Evolutionary conservation across 768 basidiomycete genomes (phyloP).

Genomic region (Clavulina sp.): DNA sequence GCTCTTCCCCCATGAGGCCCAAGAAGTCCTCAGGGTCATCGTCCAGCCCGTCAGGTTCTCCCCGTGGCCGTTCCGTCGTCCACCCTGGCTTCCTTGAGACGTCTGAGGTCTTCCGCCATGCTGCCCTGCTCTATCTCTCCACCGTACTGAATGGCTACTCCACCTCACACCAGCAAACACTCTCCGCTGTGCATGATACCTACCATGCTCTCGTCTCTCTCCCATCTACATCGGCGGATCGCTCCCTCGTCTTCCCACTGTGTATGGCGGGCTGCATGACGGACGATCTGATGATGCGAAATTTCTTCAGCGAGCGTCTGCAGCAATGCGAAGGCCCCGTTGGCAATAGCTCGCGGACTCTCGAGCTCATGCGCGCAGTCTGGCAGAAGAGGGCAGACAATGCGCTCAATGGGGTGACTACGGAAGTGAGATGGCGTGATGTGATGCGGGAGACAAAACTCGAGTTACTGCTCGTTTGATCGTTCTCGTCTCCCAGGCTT

Average conservation of each 20-base stretch:
- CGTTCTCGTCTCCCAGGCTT: too few species aligned
- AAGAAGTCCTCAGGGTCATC: too few species aligned
- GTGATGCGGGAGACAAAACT: constrained; percentile 10
- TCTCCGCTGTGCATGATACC: constrained; percentile 49
- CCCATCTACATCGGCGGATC: constrained; percentile 35
- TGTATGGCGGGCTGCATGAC: constrained; percentile 60
- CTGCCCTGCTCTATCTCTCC: constrained; percentile 57
- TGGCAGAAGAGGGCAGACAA: constrained; percentile 8
- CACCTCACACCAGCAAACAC: constrained; percentile 24
- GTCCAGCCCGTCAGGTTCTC: background rate
- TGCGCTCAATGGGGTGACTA: background rate
- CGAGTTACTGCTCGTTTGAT: background rate
- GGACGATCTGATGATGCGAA: constrained; percentile 25
- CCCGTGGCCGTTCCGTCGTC: background rate
- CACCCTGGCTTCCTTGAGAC: background rate
- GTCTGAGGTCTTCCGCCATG: constrained; percentile 40
- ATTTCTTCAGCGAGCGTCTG: constrained; percentile 1
- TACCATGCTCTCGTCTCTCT: constrained; percentile 35
- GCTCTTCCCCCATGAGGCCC: background rate
- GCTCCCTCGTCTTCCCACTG: constrained; percentile 56
- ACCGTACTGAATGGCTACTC: constrained; percentile 58
- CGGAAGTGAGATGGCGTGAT: constrained; percentile 11
- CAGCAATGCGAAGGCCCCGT: constrained; percentile 1
- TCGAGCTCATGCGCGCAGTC: constrained; percentile 9
- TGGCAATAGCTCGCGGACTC: constrained; percentile 1